Conservation (phyloP, 1,139 yeast genomes). For the Hanseniaspora uvarum region DNA sequence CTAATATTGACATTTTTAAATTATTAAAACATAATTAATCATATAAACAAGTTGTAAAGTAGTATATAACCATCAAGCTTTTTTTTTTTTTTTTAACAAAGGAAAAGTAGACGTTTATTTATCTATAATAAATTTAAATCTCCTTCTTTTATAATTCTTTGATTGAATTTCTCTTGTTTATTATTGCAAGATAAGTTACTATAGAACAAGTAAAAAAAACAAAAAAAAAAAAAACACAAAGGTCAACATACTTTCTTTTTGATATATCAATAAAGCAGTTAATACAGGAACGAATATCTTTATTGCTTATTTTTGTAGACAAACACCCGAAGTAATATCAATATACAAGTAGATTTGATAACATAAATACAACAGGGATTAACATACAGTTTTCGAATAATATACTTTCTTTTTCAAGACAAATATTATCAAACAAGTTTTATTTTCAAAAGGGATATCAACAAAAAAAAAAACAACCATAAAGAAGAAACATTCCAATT, state of each 20-base stretch:
- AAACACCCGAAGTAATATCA: background rate
- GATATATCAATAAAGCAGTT: background rate
- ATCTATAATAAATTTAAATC: background rate
- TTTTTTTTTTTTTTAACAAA: constrained; percentile 1
- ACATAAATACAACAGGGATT: background rate
- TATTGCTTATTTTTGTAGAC: background rate
- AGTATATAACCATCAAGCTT: background rate
- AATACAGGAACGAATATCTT: background rate
- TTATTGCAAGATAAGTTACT: background rate
- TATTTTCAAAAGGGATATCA: background rate
- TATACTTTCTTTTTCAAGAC: background rate
- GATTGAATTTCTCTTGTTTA: background rate
- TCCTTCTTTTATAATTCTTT: background rate
- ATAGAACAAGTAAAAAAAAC: background rate
- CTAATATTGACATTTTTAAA: background rate
- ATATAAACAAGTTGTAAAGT: background rate
- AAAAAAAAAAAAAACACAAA: background rate
- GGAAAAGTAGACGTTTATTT: background rate
- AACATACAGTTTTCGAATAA: background rate
- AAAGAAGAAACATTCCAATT: background rate
- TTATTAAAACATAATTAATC: background rate
- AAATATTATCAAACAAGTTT: background rate
- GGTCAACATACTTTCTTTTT: background rate
- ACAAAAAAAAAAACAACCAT: background rate
- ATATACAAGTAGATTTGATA: background rate